Conservation (phyloP, 768 basidiomycete genomes). For the Podaxis sp. region DNA sequence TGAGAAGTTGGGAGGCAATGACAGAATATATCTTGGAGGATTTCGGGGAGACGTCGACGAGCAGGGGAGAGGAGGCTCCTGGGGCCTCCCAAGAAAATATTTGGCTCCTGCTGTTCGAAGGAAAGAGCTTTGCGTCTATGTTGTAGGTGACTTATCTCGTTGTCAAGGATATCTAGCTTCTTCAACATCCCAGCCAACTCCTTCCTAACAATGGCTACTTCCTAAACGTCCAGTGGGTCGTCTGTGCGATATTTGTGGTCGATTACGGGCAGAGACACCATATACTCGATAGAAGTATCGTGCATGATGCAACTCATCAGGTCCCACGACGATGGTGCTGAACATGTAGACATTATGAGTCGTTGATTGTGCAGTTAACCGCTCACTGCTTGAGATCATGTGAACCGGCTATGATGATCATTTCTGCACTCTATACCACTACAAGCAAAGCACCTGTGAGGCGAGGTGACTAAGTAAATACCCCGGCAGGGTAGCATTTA, state of each 20-base stretch:
- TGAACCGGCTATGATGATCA: too few species aligned
- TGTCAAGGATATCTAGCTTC: not conserved
- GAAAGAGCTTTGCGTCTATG: not conserved
- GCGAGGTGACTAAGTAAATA: too few species aligned
- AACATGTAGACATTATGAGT: too few species aligned
- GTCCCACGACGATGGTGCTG: too few species aligned
- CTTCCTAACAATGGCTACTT: not conserved
- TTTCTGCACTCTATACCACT: too few species aligned
- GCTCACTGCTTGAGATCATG: too few species aligned
- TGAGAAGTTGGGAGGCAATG: not conserved
- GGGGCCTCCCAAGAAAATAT: not conserved
- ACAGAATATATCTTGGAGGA: not conserved
- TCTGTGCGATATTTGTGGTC: not conserved
- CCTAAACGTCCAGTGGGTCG: not conserved
- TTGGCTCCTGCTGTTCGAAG: not conserved
- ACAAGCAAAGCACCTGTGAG: too few species aligned
- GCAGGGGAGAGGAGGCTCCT: not conserved
- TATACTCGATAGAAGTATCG: not conserved
- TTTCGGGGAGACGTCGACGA: not conserved
- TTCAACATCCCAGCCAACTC: not conserved
- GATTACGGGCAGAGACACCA: not conserved
- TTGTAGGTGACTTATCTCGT: not conserved
- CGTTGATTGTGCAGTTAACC: too few species aligned
- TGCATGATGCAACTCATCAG: not conserved
- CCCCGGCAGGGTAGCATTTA: too few species aligned